A percentile compares a stretch with the other conserved stretches of the same genome.
Conservation (phyloP, 257 asterid species). For the Plantago elongata region DNA sequence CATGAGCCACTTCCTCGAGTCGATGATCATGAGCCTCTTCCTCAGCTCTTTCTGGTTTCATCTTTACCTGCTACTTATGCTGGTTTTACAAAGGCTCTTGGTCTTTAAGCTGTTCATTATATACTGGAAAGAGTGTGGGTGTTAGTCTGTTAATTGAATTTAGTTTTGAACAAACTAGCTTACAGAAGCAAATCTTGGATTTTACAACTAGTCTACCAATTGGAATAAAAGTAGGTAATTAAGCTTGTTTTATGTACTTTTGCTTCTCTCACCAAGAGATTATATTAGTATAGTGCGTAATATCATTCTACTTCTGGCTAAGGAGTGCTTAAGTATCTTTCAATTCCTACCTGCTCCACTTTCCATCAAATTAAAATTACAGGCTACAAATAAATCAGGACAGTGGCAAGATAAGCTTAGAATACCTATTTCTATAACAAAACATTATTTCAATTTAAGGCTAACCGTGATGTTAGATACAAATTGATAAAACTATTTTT, state of each 20-base stretch:
- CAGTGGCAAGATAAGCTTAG: no score
- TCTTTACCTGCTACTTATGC: slow-evolving; percentile 9
- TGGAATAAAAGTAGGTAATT: slow-evolving; percentile 29
- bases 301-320: neutral
- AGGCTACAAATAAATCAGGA: neutral
- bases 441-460: no score
- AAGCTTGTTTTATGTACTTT: slow-evolving; percentile 29
- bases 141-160: neutral
- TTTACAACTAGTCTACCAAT: slow-evolving; percentile 22
- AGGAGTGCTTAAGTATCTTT: neutral
- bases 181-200: slow-evolving; percentile 32
- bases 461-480: no score
- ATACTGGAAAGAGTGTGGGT: slow-evolving; percentile 8
- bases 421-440: no score
- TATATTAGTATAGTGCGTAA: slow-evolving; percentile 11
- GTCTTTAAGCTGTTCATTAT: neutral
- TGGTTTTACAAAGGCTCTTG: neutral
- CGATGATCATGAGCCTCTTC: slow-evolving; percentile 18
- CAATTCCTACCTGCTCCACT: slow-evolving; percentile 22
- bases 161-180: slow-evolving; percentile 20
- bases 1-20: no score
- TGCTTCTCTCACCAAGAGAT: slow-evolving; percentile 25
- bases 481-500: no score
- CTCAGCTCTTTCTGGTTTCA: slow-evolving; percentile 40
- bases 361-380: neutral